Percentiles rank a stretch among this genome's conserved stretches.
Conservation (phyloP, 2,329 filamentous ascomycete genomes). For the Calonectria ilicicola region DNA sequence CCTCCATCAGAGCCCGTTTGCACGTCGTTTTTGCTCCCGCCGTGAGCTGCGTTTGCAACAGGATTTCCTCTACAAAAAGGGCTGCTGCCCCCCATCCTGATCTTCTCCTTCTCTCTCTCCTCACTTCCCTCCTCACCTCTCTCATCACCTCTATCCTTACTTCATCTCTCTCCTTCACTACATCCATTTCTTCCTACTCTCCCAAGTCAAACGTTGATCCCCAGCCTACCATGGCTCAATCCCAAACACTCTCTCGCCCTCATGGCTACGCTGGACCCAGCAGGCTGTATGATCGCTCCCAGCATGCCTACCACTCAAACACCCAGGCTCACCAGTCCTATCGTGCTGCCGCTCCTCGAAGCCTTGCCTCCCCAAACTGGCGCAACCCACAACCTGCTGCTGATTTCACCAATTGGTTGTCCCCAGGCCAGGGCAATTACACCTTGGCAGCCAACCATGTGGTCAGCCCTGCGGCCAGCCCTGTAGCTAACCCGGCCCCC, state of each 20-base stretch:
- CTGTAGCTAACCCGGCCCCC: not conserved
- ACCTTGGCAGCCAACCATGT: slow-evolving; percentile 10
- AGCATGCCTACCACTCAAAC: slow-evolving; percentile 27
- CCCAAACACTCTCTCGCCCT: not conserved
- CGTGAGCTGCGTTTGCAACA: slow-evolving; percentile 13
- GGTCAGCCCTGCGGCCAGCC: not conserved
- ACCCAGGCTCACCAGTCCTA: slow-evolving; percentile 6
- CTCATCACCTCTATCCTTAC: not conserved
- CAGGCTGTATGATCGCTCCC: slow-evolving; percentile 4
- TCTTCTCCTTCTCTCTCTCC: not conserved
- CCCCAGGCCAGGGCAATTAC: slow-evolving; percentile 25
- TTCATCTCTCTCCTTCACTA: not conserved
- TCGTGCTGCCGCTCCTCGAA: slow-evolving; percentile 34
- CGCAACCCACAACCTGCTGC: slow-evolving; percentile 24
- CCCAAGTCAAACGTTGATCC: not conserved
- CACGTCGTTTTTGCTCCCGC: not conserved
- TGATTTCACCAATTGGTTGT: slow-evolving; percentile 13
- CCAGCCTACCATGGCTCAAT: slow-evolving; percentile 12
- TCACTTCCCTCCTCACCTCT: not conserved
- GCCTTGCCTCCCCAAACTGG: slow-evolving; percentile 37
- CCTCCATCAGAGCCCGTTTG: slow-evolving; percentile 12
- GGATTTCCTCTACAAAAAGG: not conserved
- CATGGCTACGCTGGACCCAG: not conserved
- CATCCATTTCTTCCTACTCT: not conserved
- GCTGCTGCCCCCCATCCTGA: not conserved